phyloP scores from a whole-genome alignment of 1,284 basidiomycete genomes.

The Xanthoconium separans region DNA sequence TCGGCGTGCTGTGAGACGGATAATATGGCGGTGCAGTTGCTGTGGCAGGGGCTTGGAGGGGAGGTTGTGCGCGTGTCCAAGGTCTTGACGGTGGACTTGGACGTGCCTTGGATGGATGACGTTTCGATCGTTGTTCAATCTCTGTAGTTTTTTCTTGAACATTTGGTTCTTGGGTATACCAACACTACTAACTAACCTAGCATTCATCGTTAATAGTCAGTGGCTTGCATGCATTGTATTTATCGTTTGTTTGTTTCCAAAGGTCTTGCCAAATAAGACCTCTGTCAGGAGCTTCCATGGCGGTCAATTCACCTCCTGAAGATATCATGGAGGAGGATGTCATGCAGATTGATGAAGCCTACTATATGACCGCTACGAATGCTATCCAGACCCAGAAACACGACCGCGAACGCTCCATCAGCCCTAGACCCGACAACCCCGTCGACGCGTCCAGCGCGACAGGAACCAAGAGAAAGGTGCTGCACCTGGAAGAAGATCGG shows the following conservation, averaged over 20 bases:
- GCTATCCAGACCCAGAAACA: not conserved
- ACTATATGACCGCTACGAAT: not conserved
- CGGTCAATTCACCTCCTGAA: not conserved
- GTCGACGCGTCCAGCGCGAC: slow-evolving; percentile 1
- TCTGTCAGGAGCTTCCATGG: slow-evolving; percentile 7
- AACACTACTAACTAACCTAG: slow-evolving; percentile 9
- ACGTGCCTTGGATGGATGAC: slow-evolving; percentile 68
- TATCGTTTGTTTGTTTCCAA: slow-evolving; percentile 3
- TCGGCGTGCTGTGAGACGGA: slow-evolving; percentile 10
- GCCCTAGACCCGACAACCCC: not conserved
- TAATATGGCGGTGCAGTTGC: slow-evolving; percentile 48
- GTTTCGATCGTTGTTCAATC: slow-evolving; percentile 65
- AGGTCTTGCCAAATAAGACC: slow-evolving; percentile 6
- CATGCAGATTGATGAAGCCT: slow-evolving; percentile 2
- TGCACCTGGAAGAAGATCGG: slow-evolving; percentile 15
- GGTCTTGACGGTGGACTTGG: slow-evolving; percentile 65
- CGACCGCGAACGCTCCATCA: slow-evolving; percentile 6
- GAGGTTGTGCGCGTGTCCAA: slow-evolving; percentile 55
- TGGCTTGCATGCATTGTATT: not conserved
- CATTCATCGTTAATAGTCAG: not conserved
- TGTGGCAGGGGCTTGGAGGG: slow-evolving; percentile 60
- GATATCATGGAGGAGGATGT: slow-evolving; percentile 13
- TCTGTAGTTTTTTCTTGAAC: slow-evolving; percentile 30
- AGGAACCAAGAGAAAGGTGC: slow-evolving; percentile 20
- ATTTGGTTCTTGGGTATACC: not conserved